Percentiles rank a stretch among this genome's conserved stretches.
These are phyloP conservation scores for Panicum hallii DNA, from an alignment of 202 grass and related monocot genomes.

Conservation along the genomic window DNA sequence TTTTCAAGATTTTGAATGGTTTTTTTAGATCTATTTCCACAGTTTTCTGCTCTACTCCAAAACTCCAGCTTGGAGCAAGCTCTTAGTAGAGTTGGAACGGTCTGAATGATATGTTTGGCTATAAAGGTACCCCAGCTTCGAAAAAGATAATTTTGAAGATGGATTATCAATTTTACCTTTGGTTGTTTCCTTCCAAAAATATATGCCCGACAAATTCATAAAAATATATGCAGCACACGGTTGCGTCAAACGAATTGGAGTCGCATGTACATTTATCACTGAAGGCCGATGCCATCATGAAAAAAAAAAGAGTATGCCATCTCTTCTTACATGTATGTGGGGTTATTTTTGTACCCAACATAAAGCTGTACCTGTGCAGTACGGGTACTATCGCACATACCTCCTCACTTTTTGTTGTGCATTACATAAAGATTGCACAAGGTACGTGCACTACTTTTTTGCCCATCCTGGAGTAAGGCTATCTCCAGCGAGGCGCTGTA, in stretches of 20 bases:
- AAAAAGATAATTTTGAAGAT: too few relatives aligned
- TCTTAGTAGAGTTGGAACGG: too few relatives aligned
- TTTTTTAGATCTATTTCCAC: too few relatives aligned
- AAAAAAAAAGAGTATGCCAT: neutral
- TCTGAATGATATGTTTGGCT: too few relatives aligned
- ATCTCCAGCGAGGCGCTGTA: too few relatives aligned
- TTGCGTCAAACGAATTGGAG: neutral
- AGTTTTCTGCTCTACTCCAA: too few relatives aligned
- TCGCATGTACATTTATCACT: neutral
- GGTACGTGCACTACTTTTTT: neutral
- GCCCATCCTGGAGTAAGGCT: constrained; percentile 4
- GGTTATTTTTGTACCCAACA: constrained; percentile 30
- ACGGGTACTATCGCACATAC: too few relatives aligned
- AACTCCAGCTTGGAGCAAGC: too few relatives aligned
- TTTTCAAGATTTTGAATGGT: too few relatives aligned
- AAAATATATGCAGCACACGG: neutral
- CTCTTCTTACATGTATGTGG: neutral
- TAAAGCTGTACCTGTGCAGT: neutral
- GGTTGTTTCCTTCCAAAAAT: neutral
- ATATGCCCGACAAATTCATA: neutral
- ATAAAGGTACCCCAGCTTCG: too few relatives aligned
- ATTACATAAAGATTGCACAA: too few relatives aligned
- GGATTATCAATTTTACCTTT: too few relatives aligned
- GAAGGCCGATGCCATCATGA: neutral
- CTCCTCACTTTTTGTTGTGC: neutral